A percentile compares a stretch with the other conserved stretches of the same genome.
Evolutionary conservation across 2,329 filamentous ascomycete species (phyloP).

Genomic region (Didymella pinodella): DNA sequence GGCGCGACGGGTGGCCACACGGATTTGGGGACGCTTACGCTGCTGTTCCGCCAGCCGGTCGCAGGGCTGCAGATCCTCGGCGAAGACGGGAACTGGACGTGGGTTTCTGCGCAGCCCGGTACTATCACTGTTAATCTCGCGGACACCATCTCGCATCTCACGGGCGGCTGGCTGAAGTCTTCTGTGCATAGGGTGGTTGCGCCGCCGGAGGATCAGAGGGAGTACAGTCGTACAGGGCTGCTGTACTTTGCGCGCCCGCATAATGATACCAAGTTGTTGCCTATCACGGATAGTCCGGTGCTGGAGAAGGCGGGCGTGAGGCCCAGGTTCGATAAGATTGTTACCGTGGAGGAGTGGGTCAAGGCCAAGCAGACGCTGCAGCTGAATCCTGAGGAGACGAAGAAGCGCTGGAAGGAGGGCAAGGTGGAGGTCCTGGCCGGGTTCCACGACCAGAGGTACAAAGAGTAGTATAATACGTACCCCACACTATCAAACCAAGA

Average conservation of each 20-base stretch:
- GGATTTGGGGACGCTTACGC: constrained; percentile 64
- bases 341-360: constrained; percentile 52
- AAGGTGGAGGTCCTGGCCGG: constrained; percentile 35
- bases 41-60: constrained; percentile 67
- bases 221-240: constrained; percentile 59
- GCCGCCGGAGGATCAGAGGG: constrained; percentile 58
- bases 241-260: constrained; percentile 60
- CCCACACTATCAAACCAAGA: too few species aligned
- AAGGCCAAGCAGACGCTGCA: constrained; percentile 37
- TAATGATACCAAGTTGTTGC: constrained; percentile 50
- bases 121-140: constrained; percentile 55
- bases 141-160: constrained; percentile 52
- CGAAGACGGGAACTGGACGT: constrained; percentile 53
- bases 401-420: constrained; percentile 33
- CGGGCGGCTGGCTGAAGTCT: constrained; percentile 56
- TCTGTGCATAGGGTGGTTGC: constrained; percentile 60
- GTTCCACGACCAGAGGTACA: constrained; percentile 36
- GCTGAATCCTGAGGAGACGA: constrained; percentile 34
- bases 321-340: constrained; percentile 50
- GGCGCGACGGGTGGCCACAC: constrained; percentile 63
- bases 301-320: constrained; percentile 46
- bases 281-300: constrained; percentile 50
- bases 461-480: constrained; percentile 20
- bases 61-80: constrained; percentile 63
- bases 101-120: constrained; percentile 51